Evolutionary conservation across 345 rosid genomes (phyloP).

Genomic region (Turnera subulata): DNA sequence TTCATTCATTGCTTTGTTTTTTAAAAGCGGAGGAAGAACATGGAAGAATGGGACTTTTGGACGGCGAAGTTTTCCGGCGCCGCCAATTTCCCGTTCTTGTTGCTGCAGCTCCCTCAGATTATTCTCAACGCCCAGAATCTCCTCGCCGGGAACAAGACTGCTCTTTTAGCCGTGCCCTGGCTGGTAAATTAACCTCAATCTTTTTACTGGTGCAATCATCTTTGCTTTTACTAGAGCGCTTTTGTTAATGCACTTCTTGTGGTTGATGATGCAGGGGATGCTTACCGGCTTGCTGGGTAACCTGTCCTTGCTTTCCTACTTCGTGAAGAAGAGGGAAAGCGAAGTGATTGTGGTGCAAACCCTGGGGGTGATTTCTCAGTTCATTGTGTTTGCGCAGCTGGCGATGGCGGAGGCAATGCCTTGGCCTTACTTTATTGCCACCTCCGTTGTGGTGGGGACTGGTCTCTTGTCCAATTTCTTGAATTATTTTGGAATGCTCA

Average conservation of each 20-base stretch:
- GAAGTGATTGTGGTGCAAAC: constrained; percentile 80
- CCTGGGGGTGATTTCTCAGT: constrained; percentile 60
- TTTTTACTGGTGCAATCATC: neutral
- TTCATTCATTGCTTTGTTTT: neutral
- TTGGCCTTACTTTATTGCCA: constrained; percentile 41
- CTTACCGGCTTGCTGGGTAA: constrained; percentile 82
- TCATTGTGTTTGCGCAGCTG: constrained; percentile 66
- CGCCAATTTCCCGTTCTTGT: constrained; percentile 69
- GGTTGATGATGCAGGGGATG: constrained; percentile 68
- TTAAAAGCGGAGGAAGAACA: constrained; percentile 22
- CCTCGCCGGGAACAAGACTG: constrained; percentile 65
- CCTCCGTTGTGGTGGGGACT: constrained; percentile 48
- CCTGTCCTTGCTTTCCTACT: constrained; percentile 80
- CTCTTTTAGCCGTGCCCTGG: constrained; percentile 89
- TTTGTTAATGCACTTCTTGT: constrained; percentile 9
- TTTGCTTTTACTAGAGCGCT: neutral
- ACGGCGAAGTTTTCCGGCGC: constrained; percentile 75
- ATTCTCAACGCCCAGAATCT: constrained; percentile 79
- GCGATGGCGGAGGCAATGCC: constrained; percentile 88
- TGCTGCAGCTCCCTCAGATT: constrained; percentile 89
- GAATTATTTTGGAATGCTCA: constrained; percentile 51
- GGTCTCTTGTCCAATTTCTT: constrained; percentile 62
- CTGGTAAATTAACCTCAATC: constrained; percentile 39
- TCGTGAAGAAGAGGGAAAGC: constrained; percentile 70
- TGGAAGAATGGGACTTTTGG: constrained; percentile 73